These are phyloP conservation scores for Avena eriantha DNA, from an alignment of 176 grass and related monocot species.

Conservation along the genomic window DNA sequence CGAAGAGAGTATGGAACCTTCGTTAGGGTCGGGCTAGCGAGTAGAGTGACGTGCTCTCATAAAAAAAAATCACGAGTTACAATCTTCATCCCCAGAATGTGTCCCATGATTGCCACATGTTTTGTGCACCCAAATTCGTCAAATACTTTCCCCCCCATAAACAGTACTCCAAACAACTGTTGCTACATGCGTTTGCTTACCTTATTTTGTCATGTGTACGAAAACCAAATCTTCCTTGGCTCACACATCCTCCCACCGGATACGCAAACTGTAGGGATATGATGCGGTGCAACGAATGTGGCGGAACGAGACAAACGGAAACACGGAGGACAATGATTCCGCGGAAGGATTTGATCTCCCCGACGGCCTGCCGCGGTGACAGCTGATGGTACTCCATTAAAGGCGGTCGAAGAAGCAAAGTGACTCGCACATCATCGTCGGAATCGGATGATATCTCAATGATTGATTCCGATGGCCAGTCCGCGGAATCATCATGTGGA, in stretches of 20 bases:
- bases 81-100: neutral
- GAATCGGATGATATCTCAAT: conserved; percentile 32
- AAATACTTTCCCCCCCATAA: neutral
- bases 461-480: conserved; percentile 30
- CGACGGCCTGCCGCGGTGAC: neutral
- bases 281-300: conserved; percentile 36
- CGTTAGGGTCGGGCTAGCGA: too few relatives aligned
- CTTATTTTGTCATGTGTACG: neutral
- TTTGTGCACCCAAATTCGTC: neutral
- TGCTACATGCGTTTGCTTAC: neutral
- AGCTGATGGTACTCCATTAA: conserved; percentile 1
- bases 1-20: too few relatives aligned
- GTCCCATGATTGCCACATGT: neutral
- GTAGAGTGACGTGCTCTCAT: too few relatives aligned
- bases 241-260: neutral
- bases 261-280: neutral
- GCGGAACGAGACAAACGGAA: conserved; percentile 21
- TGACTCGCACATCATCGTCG: neutral
- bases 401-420: neutral
- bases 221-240: neutral
- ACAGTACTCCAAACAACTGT: neutral
- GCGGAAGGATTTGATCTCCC: conserved; percentile 35
- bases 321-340: conserved; percentile 27
- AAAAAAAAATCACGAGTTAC: too few relatives aligned
- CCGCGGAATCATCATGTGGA: neutral